These are phyloP conservation scores for Nemania bipapillata DNA, from an alignment of 2,329 filamentous ascomycete species.

Conservation along the genomic window DNA sequence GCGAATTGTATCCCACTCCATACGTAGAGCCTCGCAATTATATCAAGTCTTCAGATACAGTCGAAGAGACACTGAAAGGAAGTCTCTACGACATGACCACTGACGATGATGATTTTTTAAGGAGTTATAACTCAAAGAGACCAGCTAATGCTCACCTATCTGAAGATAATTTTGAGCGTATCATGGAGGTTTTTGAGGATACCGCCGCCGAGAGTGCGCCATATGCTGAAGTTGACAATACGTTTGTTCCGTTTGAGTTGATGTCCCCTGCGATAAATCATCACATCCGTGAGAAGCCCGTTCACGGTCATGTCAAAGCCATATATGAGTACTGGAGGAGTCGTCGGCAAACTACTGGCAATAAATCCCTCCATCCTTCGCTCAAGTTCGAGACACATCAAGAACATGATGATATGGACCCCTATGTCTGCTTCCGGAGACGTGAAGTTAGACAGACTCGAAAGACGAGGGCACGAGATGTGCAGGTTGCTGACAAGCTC, in stretches of 20 bases:
- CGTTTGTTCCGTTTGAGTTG: conserved; percentile 79
- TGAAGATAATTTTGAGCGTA: conserved; percentile 90
- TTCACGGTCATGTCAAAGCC: conserved; percentile 72
- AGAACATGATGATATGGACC: conserved; percentile 94
- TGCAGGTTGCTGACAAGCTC: conserved; percentile 92
- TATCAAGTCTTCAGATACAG: conserved; percentile 96
- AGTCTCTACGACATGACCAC: conserved; percentile 93
- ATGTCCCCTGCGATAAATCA: conserved; percentile 75
- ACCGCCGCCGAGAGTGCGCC: conserved; percentile 85
- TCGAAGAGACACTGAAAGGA: conserved; percentile 86
- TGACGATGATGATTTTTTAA: conserved; percentile 87
- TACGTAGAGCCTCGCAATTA: conserved; percentile 91
- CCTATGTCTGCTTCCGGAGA: conserved; percentile 96
- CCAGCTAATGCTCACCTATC: conserved; percentile 73
- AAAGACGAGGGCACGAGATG: conserved; percentile 93
- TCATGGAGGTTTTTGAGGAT: conserved; percentile 95
- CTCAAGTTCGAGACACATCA: conserved; percentile 95
- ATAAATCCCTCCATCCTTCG: conserved; percentile 77
- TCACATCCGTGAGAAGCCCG: conserved; percentile 61
- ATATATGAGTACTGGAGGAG: conserved; percentile 92
- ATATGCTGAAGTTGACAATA: conserved; percentile 88
- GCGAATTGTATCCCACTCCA: conserved; percentile 80
- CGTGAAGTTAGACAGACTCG: conserved; percentile 93
- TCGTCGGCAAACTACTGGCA: conserved; percentile 72
- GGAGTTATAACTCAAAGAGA: conserved; percentile 82